These are phyloP conservation scores for Penicillium expansum DNA, from an alignment of 2,329 filamentous ascomycete species.

Conservation along the genomic window DNA sequence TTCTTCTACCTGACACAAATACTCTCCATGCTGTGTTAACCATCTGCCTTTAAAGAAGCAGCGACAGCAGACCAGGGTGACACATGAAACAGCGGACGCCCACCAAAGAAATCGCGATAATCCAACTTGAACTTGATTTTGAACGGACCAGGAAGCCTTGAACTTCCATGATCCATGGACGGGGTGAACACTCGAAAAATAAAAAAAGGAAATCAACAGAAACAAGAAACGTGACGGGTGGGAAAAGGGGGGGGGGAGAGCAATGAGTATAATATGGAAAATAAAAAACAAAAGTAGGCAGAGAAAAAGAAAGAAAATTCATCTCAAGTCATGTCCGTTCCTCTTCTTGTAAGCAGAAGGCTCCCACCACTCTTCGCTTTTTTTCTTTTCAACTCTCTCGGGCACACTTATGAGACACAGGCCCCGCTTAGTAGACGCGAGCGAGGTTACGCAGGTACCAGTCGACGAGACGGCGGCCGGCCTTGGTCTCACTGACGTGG, in stretches of 20 bases:
- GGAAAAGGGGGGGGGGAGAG: neutral
- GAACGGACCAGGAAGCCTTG: constrained; percentile 14
- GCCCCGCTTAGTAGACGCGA: constrained; percentile 71
- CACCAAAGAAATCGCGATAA: constrained; percentile 25
- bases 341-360: constrained; percentile 24
- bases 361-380: constrained; percentile 20
- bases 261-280: constrained; percentile 20
- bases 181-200: constrained; percentile 10
- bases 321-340: constrained; percentile 30
- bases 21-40: constrained; percentile 18
- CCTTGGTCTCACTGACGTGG: constrained; percentile 98
- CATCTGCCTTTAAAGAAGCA: constrained; percentile 14
- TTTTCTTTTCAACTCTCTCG: constrained; percentile 19
- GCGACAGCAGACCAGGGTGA: constrained; percentile 23
- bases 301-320: constrained; percentile 28
- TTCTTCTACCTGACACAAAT: constrained; percentile 22
- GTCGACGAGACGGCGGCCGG: constrained; percentile 93
- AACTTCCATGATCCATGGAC: constrained; percentile 13
- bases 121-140: constrained; percentile 25
- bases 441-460: constrained; percentile 98
- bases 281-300: constrained; percentile 22
- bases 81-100: constrained; percentile 25
- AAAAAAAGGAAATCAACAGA: constrained; percentile 15
- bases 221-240: constrained; percentile 9
- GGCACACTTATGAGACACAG: constrained; percentile 13